Percentiles rank a stretch among this genome's conserved stretches.
Conservation (phyloP, 805 yeast species). For the Barnettozyma californica region DNA sequence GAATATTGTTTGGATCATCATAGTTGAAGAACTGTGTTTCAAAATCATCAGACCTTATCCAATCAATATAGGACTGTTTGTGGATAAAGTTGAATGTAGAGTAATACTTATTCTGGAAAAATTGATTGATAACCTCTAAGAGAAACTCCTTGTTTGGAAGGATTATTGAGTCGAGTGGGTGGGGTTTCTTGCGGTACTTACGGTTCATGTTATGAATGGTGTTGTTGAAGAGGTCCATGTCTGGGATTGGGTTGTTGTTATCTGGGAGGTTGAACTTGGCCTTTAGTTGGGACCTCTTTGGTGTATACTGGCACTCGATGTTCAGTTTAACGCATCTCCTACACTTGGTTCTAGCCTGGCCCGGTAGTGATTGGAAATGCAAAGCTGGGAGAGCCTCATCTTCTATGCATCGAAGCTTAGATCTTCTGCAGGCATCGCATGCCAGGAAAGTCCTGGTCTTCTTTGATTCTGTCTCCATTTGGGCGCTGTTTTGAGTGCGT, state of each 20-base stretch:
- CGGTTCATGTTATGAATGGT: constrained; percentile 12
- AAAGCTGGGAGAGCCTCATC: constrained; percentile 1
- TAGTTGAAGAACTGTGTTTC: constrained; percentile 13
- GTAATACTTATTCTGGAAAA: constrained; percentile 10
- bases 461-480: background rate
- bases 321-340: constrained; percentile 9
- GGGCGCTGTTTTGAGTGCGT: background rate
- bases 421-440: constrained; percentile 15
- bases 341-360: constrained; percentile 3
- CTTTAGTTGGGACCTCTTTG: constrained; percentile 13
- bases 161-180: constrained; percentile 11
- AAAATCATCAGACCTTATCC: constrained; percentile 9
- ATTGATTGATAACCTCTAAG: constrained; percentile 4
- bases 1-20: constrained; percentile 14
- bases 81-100: constrained; percentile 12
- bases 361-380: background rate
- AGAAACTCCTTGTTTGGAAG: constrained; percentile 9
- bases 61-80: constrained; percentile 7
- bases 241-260: background rate
- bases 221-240: constrained; percentile 3
- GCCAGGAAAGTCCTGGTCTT: constrained; percentile 13
- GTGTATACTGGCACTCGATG: constrained; percentile 12
- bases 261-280: constrained; percentile 2
- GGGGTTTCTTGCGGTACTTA: constrained; percentile 8
- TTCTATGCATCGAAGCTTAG: constrained; percentile 11